Conservation (phyloP, 1,284 basidiomycete species). For the Caloboletus inedulis region DNA sequence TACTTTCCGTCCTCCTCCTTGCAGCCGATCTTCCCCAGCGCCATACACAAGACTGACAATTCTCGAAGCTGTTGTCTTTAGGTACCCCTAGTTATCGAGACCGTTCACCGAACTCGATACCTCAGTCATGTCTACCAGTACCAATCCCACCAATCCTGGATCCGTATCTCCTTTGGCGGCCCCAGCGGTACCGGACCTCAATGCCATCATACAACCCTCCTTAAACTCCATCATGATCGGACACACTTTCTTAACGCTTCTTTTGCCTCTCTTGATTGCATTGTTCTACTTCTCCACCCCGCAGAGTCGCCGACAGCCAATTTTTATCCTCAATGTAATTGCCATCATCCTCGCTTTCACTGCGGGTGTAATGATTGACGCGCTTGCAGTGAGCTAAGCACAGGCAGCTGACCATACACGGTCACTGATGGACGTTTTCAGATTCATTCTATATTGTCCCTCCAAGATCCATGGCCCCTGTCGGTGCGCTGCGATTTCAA, state of each 20-base stretch:
- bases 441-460: conserved; percentile 27
- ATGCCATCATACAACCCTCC: conserved; percentile 15
- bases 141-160: conserved; percentile 9
- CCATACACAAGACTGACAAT: background rate
- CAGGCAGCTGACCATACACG: background rate
- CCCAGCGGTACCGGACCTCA: background rate
- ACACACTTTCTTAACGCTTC: conserved; percentile 29
- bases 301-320: conserved; percentile 21
- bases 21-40: background rate
- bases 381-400: conserved; percentile 15
- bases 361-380: conserved; percentile 25
- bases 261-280: conserved; percentile 31
- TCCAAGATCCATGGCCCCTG: conserved; percentile 17
- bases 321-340: conserved; percentile 33
- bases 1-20: background rate
- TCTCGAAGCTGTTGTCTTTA: background rate
- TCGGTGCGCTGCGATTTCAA: conserved; percentile 11
- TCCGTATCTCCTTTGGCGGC: conserved; percentile 5
- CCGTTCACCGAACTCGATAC: background rate
- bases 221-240: conserved; percentile 24
- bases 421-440: conserved; percentile 7
- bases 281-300: conserved; percentile 33
- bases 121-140: conserved; percentile 16
- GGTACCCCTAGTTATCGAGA: background rate
- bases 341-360: conserved; percentile 24